phyloP scores from a whole-genome alignment of 371 early-diverging fungal species.

The Syncephalastrum racemosum region DNA sequence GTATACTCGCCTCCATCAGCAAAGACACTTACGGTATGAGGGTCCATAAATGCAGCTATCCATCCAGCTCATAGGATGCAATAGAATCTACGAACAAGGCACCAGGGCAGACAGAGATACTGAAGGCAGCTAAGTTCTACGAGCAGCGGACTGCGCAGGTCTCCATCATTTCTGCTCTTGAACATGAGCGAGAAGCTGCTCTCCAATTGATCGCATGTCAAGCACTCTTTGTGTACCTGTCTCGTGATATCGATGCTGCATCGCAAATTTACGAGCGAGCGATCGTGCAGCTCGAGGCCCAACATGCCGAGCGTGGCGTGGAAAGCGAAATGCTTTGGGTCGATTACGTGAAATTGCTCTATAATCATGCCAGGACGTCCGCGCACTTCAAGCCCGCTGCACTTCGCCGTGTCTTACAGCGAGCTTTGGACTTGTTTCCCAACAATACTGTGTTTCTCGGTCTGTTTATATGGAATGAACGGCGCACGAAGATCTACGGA shows the following conservation, averaged over 20 bases:
- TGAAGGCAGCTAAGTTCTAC: slow-evolving; percentile 27
- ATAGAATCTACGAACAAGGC: too few species aligned
- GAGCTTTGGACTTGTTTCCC: slow-evolving; percentile 52
- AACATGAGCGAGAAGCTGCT: slow-evolving; percentile 30
- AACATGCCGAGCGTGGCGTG: slow-evolving; percentile 43
- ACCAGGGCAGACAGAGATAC: slow-evolving; percentile 16
- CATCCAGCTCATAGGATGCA: neutral
- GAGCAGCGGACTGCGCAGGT: slow-evolving; percentile 27
- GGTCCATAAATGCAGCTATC: slow-evolving; percentile 2
- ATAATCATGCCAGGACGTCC: slow-evolving; percentile 37
- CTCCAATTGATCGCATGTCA: slow-evolving; percentile 44
- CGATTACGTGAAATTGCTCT: slow-evolving; percentile 43
- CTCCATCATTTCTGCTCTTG: slow-evolving; percentile 23
- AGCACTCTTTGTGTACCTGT: slow-evolving; percentile 60
- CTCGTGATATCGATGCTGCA: slow-evolving; percentile 47
- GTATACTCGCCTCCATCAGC: slow-evolving; percentile 45
- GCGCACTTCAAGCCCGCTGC: slow-evolving; percentile 48
- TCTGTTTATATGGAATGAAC: slow-evolving; percentile 68
- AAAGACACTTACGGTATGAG: slow-evolving; percentile 25
- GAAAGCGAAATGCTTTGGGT: slow-evolving; percentile 44
- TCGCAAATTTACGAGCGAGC: slow-evolving; percentile 48
- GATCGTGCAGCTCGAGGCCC: slow-evolving; percentile 37
- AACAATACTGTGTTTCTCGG: slow-evolving; percentile 59
- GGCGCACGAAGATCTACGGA: slow-evolving; percentile 62
- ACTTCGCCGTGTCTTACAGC: slow-evolving; percentile 49